Conservation (phyloP, 331 rosid species). For the Malus hybrid region DNA sequence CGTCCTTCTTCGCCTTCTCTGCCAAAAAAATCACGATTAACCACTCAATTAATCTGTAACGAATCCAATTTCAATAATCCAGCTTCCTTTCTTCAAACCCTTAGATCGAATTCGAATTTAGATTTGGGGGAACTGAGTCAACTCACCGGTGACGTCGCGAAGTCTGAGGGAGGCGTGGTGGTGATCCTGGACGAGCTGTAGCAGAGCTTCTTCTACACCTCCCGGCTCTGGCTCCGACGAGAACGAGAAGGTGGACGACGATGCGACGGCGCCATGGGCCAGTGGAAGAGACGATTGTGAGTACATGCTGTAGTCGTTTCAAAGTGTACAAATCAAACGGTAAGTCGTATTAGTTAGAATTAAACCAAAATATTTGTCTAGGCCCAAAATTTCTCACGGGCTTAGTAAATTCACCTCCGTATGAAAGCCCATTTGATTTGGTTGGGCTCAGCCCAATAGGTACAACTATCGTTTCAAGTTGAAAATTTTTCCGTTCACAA, state of each 20-base stretch:
- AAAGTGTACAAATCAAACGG: not conserved
- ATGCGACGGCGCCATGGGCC: constrained; percentile 11
- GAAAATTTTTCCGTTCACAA: no score
- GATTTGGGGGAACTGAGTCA: not conserved
- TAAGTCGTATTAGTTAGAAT: not conserved
- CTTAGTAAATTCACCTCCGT: not conserved
- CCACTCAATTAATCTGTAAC: not conserved
- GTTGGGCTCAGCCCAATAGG: not conserved
- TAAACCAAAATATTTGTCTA: not conserved
- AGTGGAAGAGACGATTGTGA: not conserved
- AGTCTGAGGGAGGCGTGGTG: constrained; percentile 32
- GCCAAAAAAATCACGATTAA: not conserved
- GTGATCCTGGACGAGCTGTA: constrained; percentile 27
- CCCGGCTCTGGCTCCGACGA: constrained; percentile 16
- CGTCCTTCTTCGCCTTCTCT: constrained; percentile 69
- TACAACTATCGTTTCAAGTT: no score
- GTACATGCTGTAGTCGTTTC: not conserved
- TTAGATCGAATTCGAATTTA: not conserved
- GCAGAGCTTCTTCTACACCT: constrained; percentile 32
- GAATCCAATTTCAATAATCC: not conserved
- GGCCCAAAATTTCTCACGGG: not conserved
- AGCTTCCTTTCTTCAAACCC: not conserved
- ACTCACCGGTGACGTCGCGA: constrained; percentile 34
- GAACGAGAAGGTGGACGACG: not conserved
- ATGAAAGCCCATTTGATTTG: not conserved